Conservation (phyloP, 2,329 filamentous ascomycete genomes). For the Fusarium nodosum region DNA sequence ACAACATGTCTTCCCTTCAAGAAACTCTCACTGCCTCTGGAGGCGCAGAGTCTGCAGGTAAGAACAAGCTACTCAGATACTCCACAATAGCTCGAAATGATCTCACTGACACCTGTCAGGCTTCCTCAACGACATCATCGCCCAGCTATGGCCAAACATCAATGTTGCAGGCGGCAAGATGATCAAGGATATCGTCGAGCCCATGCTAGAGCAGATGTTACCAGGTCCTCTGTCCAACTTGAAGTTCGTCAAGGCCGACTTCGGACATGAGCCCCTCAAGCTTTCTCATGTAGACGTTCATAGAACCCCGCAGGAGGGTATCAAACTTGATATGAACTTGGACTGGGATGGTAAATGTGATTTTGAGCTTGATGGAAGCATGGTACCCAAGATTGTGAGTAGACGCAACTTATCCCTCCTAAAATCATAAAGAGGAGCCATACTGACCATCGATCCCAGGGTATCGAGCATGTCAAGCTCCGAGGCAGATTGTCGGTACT, state of each 20-base stretch:
- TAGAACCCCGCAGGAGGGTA: slow-evolving; percentile 42
- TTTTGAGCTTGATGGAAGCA: slow-evolving; percentile 46
- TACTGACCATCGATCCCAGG: slow-evolving; percentile 15
- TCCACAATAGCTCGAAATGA: background rate
- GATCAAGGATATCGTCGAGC: slow-evolving; percentile 45
- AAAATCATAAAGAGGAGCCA: accelerated
- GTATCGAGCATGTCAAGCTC: slow-evolving; percentile 47
- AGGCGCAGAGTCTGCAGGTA: slow-evolving; percentile 47
- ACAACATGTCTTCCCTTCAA: slow-evolving; percentile 43
- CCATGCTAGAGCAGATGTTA: slow-evolving; percentile 45
- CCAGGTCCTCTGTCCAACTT: slow-evolving; percentile 44
- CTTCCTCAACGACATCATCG: slow-evolving; percentile 48
- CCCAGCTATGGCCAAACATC: slow-evolving; percentile 49
- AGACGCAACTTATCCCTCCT: background rate
- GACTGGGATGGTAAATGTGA: slow-evolving; percentile 45
- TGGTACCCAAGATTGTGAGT: slow-evolving; percentile 47
- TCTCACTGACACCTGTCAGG: slow-evolving; percentile 37
- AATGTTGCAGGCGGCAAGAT: slow-evolving; percentile 46
- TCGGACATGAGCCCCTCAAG: slow-evolving; percentile 40
- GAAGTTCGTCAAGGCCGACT: slow-evolving; percentile 45
- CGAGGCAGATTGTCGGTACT: slow-evolving; percentile 43
- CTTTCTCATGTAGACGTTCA: slow-evolving; percentile 47
- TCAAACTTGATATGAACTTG: slow-evolving; percentile 49
- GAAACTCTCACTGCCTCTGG: slow-evolving; percentile 47
- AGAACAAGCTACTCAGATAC: background rate